A percentile compares a stretch with the other conserved stretches of the same genome.
Conservation (phyloP, 2,329 filamentous ascomycete species). For the Aspergillus fructus region DNA sequence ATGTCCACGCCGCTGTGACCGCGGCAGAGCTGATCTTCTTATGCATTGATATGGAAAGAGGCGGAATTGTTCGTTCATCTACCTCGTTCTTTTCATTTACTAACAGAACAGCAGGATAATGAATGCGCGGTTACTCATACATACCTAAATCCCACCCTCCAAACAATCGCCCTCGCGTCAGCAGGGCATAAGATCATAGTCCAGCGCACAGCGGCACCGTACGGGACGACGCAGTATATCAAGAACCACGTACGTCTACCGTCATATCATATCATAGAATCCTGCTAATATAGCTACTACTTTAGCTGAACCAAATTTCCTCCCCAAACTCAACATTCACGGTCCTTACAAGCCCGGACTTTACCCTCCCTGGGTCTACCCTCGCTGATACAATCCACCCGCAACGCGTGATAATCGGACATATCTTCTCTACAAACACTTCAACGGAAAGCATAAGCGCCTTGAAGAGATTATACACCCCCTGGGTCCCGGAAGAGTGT, state of each 20-base stretch:
- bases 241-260: constrained; percentile 15
- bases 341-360: constrained; percentile 22
- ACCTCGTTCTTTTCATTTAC: neutral
- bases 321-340: constrained; percentile 19
- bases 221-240: constrained; percentile 17
- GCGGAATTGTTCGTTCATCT: neutral
- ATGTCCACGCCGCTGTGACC: constrained; percentile 16
- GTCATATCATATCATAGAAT: neutral
- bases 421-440: constrained; percentile 17
- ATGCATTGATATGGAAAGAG: constrained; percentile 10
- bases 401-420: constrained; percentile 20
- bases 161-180: constrained; percentile 18
- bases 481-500: constrained; percentile 18
- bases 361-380: constrained; percentile 17
- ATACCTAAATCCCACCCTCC: constrained; percentile 10
- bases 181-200: constrained; percentile 22
- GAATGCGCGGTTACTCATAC: constrained; percentile 1
- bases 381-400: constrained; percentile 17
- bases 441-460: constrained; percentile 15
- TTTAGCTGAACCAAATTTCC: constrained; percentile 14
- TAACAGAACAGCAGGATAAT: neutral
- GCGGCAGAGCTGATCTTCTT: constrained; percentile 22
- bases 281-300: neutral
- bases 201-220: constrained; percentile 18
- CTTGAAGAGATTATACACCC: constrained; percentile 17